phyloP scores from a whole-genome alignment of 1,284 basidiomycete genomes.

The Anthracocystis panici-leucophaei region DNA sequence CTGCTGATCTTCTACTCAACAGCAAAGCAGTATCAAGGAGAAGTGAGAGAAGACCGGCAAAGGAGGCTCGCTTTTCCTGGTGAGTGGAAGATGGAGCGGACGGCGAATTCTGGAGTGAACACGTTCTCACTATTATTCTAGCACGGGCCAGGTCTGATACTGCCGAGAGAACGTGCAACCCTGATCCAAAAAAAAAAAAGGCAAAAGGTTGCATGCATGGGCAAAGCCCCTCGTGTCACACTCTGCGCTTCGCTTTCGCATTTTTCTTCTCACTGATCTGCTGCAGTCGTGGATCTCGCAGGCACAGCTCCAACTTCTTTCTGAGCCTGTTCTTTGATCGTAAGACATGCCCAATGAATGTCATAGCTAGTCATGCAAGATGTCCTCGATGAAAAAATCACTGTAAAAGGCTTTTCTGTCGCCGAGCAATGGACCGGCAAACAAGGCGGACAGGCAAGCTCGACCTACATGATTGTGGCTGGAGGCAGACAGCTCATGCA shows the following conservation, averaged over 20 bases:
- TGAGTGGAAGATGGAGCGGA: conserved; percentile 18
- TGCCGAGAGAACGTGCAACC: conserved; percentile 42
- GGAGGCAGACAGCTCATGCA: conserved; percentile 16
- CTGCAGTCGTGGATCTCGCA: not conserved
- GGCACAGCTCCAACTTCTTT: not conserved
- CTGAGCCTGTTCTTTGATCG: not conserved
- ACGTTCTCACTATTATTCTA: conserved; percentile 31
- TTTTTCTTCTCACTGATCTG: not conserved
- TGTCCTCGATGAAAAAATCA: too few relatives aligned
- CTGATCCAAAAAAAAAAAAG: conserved; percentile 8
- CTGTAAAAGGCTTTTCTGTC: too few relatives aligned
- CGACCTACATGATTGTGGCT: conserved; percentile 17
- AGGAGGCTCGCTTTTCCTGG: not conserved
- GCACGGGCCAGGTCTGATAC: conserved; percentile 28
- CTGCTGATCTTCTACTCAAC: not conserved
- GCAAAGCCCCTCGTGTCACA: conserved; percentile 33
- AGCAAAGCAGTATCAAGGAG: not conserved
- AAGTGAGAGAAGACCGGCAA: not conserved
- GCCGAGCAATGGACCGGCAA: not conserved
- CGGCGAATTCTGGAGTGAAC: conserved; percentile 35
- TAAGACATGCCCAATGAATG: not conserved
- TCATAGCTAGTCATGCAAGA: too few relatives aligned
- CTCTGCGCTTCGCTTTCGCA: conserved; percentile 15
- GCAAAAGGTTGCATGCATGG: not conserved
- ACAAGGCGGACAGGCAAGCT: not conserved